Percentiles rank a stretch among this genome's conserved stretches.
phyloP scores from a whole-genome alignment of 441 rosid species.

The Metrosideros polymorpha region DNA sequence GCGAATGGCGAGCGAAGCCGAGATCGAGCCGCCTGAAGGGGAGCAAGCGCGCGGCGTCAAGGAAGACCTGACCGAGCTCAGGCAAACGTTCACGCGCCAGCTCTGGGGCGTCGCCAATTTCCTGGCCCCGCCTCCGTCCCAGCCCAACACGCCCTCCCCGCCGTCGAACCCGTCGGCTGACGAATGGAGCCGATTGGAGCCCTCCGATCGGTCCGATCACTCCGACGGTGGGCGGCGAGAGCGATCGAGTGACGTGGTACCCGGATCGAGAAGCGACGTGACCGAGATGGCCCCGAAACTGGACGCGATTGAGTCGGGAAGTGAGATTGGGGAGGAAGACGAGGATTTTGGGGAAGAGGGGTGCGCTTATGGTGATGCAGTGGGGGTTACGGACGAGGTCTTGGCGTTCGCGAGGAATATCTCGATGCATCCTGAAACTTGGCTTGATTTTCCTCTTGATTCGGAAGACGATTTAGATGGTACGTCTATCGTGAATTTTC shows the following conservation, averaged over 20 bases:
- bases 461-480: constrained; percentile 64
- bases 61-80: constrained; percentile 54
- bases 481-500: neutral
- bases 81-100: constrained; percentile 42
- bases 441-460: constrained; percentile 74
- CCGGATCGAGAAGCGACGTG: neutral
- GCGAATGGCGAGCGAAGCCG: neutral
- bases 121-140: constrained; percentile 38
- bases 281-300: neutral
- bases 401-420: constrained; percentile 61
- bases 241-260: neutral
- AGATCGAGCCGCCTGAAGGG: constrained; percentile 9
- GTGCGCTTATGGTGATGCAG: constrained; percentile 14
- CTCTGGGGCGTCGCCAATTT: constrained; percentile 54
- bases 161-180: neutral
- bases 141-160: neutral
- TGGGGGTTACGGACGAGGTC: constrained; percentile 76
- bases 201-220: neutral
- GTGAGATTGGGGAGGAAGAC: constrained; percentile 16
- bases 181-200: neutral
- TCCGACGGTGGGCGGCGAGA: neutral
- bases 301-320: neutral
- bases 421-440: constrained; percentile 73
- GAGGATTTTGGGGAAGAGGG: constrained; percentile 28
- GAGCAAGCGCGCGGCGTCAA: constrained; percentile 43